Evolutionary conservation across 306 rosid species (phyloP).

Genomic region (Dryas alaskensis): DNA sequence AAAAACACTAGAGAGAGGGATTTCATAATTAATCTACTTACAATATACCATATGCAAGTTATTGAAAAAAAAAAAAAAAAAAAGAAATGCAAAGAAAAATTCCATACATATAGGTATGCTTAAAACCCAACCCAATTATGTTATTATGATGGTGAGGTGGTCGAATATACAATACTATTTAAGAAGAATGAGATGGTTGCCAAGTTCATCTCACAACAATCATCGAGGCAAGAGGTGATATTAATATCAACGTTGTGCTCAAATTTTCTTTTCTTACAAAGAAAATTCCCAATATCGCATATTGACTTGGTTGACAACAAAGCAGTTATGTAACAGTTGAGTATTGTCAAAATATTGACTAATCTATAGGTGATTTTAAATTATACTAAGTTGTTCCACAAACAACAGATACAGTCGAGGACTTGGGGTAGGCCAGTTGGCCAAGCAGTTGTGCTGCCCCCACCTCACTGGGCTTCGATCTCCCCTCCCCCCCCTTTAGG

Average conservation of each 20-base stretch:
- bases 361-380: not conserved
- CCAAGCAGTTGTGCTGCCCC: too few species aligned
- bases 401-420: not conserved
- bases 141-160: not conserved
- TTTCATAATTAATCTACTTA: not conserved
- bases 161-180: not conserved
- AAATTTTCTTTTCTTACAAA: not conserved
- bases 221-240: not conserved
- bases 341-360: not conserved
- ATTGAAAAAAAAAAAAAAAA: not conserved
- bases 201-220: slow-evolving; percentile 10
- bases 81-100: not conserved
- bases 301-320: not conserved
- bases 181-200: not conserved
- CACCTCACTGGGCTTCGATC: too few species aligned
- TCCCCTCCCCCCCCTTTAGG: too few species aligned
- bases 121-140: not conserved
- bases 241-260: not conserved
- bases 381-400: not conserved
- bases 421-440: too few species aligned
- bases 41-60: not conserved
- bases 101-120: not conserved
- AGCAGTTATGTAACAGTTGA: not conserved
- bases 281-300: not conserved
- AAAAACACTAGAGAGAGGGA: not conserved